Evolutionary conservation across 2,329 filamentous ascomycete genomes (phyloP), one percentile per base, ranked within the genome.

Genomic region (Diaporthe aspalathi): DNA sequence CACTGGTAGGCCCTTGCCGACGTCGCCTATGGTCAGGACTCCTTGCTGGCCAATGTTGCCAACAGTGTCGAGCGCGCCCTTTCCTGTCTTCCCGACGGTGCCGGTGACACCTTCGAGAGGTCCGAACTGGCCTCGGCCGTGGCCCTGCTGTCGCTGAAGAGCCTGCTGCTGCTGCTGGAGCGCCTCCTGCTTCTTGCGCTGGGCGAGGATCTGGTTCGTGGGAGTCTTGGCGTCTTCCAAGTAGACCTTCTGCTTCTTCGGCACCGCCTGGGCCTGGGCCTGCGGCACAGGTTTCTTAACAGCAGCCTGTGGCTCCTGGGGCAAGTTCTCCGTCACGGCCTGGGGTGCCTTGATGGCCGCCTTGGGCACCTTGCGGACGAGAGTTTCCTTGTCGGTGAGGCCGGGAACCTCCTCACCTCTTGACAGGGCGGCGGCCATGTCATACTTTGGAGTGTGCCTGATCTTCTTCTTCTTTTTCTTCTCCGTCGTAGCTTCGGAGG

Each of bases 381-480:
- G 17, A n/a, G 63, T 65, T 24, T 69, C 69, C 66, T 60, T 68
- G 56, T 73, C 69, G 12, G 72, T 68, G 24, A 71, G 32, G 38
- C 72, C 69, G 35, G 72, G 72, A 24, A 73, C 60, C 38, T 68
- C 70, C 57, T 73, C 72, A 16, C 72, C 72, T 14, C 70, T 66
- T 27, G 72, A 56, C 5, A 73, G 69, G 35, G 66, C 57, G 8
- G 53, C 69, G 12, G 72, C 72, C 65, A 73, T 67, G 22, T 71
- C 62, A 49, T 71, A 73, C 43, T 70, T 68, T 16, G 72, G 72
- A 22, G 60, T 54, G 29, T 67, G 65, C 40, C 60, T 70, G 52
- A 67, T 73, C 69, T 73, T 73, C 53, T 60, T 73, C 56, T 73
- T 73, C 45, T 73, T 73, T 65, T 73, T 73, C 63, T 73, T 73